phyloP scores from a whole-genome alignment of 768 basidiomycete genomes.

The Kondoa subrosea region DNA sequence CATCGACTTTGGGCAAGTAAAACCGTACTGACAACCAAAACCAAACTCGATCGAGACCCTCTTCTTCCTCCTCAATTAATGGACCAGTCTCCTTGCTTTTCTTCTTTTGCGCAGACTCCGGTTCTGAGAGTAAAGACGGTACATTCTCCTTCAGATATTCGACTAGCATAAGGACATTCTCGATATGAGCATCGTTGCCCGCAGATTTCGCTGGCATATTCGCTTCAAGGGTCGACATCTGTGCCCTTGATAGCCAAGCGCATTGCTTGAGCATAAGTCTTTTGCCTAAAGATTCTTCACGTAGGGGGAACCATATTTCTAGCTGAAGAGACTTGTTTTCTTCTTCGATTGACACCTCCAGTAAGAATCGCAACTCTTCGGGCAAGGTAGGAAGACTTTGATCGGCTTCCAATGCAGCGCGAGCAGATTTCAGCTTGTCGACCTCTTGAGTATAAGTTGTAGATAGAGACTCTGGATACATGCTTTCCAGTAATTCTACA shows the following conservation, averaged over 20 bases:
- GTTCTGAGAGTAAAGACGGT: background rate
- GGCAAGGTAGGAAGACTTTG: background rate
- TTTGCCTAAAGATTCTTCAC: background rate
- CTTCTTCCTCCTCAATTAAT: background rate
- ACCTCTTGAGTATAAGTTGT: background rate
- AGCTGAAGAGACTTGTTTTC: background rate
- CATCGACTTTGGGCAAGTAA: background rate
- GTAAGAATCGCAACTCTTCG: background rate
- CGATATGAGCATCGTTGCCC: no score
- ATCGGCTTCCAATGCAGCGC: background rate
- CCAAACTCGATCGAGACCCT: background rate
- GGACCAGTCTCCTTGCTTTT: background rate
- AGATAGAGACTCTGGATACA: background rate
- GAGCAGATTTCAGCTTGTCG: background rate
- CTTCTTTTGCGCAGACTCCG: background rate
- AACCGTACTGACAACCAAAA: background rate
- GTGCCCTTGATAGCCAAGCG: background rate
- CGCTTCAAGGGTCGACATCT: no score
- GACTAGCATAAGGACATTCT: no score
- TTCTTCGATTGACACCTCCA: background rate
- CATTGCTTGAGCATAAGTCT: background rate
- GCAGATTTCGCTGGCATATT: no score
- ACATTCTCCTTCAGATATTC: no score
- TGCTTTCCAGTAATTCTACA: background rate
- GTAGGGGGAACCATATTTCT: background rate